Base-by-base conservation (phyloP, 176 grass and related monocot species). In the maize (Zea mays) region DNA sequence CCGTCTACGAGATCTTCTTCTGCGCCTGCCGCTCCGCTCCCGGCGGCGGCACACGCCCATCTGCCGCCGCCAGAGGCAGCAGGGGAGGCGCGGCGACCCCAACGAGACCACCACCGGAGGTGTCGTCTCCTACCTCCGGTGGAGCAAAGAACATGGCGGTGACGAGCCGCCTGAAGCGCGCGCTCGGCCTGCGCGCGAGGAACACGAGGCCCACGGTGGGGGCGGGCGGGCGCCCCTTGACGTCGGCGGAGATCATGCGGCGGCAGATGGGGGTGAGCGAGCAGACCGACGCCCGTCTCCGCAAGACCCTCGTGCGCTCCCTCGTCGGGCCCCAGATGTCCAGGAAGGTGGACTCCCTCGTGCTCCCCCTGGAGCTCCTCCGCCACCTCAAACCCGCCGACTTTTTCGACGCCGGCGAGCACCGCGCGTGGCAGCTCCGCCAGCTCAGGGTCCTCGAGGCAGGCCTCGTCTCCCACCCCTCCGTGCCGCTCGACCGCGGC, bases 281-380 rank as follows among this genome's bases (percentile, higher is more conserved):
- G 67, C 71, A 77, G 5, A 74, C 58, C 16, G 79, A 90, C 58
- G 49, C 14, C 49, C 87, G 60, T 3, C 11, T 81, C 48, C 72
- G 82, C 44, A 85, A 82, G 62, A 84, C 81, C 6, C 89, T 87
- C 12, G 71, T 36, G 3, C 84, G 79, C 56, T 74, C 56, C 56
- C 75, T 82, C 16, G 62, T 85, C 3, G 81, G 85, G 13, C 88
- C 83, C 0, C 67, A 89, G 80, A 76, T 74, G 77, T 51, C 60
- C n/a, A 73, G 49, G 58, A 72, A 58, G 61, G 71, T 55, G n/a
- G 90, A 93, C 15, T 67, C 82, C 1, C 64, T 95, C 10, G 62
- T 89, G 20, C 88, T 95, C 5, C 89, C 92, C 12, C 14, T 95
- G 46, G 88, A 95, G 81, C 81, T 95, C 51, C 84, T 95, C 45